phyloP scores from a whole-genome alignment of 371 early-diverging fungal genomes.

The Dentiscutata heterogama region DNA sequence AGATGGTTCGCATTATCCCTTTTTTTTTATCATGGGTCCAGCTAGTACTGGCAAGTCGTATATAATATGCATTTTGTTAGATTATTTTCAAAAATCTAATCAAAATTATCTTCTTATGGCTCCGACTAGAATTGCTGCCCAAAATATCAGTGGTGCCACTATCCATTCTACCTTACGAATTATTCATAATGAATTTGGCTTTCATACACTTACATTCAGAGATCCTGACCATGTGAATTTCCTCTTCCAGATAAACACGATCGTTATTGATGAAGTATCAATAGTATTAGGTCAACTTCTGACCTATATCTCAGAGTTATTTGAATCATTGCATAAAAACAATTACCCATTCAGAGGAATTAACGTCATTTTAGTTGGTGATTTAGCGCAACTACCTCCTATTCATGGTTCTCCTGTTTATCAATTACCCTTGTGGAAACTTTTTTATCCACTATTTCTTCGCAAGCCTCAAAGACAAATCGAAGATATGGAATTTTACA shows the following conservation, averaged over 20 bases:
- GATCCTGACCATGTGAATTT: not conserved
- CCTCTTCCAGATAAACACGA: not conserved
- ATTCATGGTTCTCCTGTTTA: not conserved
- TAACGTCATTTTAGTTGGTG: not conserved
- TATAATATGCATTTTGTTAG: not conserved
- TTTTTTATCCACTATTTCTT: not conserved
- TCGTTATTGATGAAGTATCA: constrained; percentile 11
- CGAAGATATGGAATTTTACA: not conserved
- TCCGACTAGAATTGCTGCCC: not conserved
- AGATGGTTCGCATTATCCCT: not conserved
- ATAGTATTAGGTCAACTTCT: not conserved
- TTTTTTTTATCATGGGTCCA: not conserved
- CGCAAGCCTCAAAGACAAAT: not conserved
- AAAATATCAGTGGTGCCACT: constrained; percentile 1
- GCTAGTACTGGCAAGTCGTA: constrained; percentile 26
- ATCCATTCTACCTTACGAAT: not conserved
- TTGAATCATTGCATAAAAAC: not conserved
- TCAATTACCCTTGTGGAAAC: not conserved
- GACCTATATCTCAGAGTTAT: not conserved
- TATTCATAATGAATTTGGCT: not conserved
- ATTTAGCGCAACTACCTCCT: not conserved
- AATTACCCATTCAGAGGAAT: not conserved
- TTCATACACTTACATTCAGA: not conserved
- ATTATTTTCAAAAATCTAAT: not conserved
- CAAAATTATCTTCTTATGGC: not conserved